These are phyloP conservation scores for Naganishia cerealis DNA, from an alignment of 1,284 basidiomycete species.

Conservation along the genomic window DNA sequence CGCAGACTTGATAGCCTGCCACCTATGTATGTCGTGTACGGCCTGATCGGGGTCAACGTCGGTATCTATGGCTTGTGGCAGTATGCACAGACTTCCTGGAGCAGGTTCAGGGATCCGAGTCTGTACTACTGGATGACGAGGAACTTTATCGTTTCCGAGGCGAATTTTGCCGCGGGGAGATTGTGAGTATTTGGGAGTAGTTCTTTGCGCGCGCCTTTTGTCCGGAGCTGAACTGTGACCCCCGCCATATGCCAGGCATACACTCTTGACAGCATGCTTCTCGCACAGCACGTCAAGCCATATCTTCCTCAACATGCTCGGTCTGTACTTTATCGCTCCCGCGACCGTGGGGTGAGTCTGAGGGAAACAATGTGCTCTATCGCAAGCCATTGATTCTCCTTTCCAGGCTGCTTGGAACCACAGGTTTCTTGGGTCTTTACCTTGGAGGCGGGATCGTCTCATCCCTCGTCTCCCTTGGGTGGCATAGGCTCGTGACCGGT, in stretches of 20 bases:
- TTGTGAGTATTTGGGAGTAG: slow-evolving; percentile 57
- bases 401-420: slow-evolving; percentile 63
- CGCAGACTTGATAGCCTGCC: slow-evolving; percentile 41
- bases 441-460: slow-evolving; percentile 71
- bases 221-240: background rate
- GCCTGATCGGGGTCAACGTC: slow-evolving; percentile 48
- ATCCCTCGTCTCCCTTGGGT: slow-evolving; percentile 63
- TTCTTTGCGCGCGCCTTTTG: background rate
- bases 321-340: slow-evolving; percentile 76
- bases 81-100: slow-evolving; percentile 45
- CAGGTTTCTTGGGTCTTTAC: slow-evolving; percentile 73
- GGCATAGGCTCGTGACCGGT: slow-evolving; percentile 57
- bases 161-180: slow-evolving; percentile 68
- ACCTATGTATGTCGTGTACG: slow-evolving; percentile 44
- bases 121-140: slow-evolving; percentile 63
- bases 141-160: slow-evolving; percentile 65
- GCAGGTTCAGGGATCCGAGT: slow-evolving; percentile 57
- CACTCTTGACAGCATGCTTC: slow-evolving; percentile 71
- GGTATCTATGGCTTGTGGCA: slow-evolving; percentile 51
- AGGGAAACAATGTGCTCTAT: background rate
- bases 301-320: slow-evolving; percentile 74
- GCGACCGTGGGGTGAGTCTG: slow-evolving; percentile 60
- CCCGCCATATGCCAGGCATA: slow-evolving; percentile 65
- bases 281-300: slow-evolving; percentile 68
- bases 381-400: background rate